Conservation (phyloP, 2,329 filamentous ascomycete species). For the Aureobasidium subglaciale region DNA sequence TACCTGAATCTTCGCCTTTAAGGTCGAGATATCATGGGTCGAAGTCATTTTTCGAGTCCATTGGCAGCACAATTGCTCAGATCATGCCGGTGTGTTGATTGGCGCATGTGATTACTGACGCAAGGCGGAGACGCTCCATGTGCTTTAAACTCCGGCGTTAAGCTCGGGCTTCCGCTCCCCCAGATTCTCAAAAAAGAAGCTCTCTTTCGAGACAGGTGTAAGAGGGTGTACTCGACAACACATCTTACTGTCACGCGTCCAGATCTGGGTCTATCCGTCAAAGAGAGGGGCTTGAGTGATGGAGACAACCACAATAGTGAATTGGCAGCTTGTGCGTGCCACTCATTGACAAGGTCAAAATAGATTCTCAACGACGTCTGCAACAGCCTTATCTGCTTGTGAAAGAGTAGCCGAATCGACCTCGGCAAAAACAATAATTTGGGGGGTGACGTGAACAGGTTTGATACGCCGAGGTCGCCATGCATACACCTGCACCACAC, state of each 20-base stretch:
- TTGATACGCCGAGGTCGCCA: conserved; percentile 3
- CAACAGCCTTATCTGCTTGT: neutral
- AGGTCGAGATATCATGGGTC: neutral
- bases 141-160: neutral
- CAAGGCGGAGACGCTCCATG: neutral
- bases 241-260: no score
- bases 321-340: no score
- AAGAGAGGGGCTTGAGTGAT: no score
- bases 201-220: no score
- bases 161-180: neutral
- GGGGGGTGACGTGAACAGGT: conserved; percentile 1
- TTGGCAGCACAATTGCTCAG: neutral
- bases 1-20: neutral
- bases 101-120: conserved; percentile 7
- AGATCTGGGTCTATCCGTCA: no score
- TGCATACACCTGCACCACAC: neutral
- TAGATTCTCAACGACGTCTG: conserved; percentile 1
- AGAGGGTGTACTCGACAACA: no score
- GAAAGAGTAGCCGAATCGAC: conserved; percentile 6
- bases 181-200: neutral
- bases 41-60: neutral
- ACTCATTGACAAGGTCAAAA: no score
- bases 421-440: conserved; percentile 9
- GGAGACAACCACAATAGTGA: no score
- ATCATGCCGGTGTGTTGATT: neutral